Evolutionary conservation across 768 basidiomycete species (phyloP).

Genomic region (Rhizopogon vesiculosus): DNA sequence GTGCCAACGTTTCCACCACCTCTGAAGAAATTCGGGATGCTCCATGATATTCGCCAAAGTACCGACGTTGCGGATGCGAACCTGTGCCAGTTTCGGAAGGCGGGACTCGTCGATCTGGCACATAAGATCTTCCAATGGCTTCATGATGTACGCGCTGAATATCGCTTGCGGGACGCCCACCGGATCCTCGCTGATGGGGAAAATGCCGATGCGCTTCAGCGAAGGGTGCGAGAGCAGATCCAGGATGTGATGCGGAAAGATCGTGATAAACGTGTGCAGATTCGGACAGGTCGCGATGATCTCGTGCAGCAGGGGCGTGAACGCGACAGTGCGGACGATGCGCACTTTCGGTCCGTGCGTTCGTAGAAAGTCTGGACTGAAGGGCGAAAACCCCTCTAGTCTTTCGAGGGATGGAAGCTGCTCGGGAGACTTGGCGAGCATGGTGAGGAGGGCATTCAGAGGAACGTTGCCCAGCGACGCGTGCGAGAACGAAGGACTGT

Average conservation of each 20-base stretch:
- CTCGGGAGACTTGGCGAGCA: conserved; percentile 26
- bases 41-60: conserved; percentile 29
- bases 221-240: conserved; percentile 34
- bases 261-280: conserved; percentile 36
- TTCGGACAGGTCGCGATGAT: conserved; percentile 36
- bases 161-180: conserved; percentile 32
- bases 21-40: conserved; percentile 20
- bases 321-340: conserved; percentile 32
- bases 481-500: conserved; percentile 27
- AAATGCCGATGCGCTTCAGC: conserved; percentile 38
- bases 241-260: conserved; percentile 29
- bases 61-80: conserved; percentile 38
- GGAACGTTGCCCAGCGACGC: conserved; percentile 29
- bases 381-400: conserved; percentile 40
- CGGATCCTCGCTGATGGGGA: conserved; percentile 34
- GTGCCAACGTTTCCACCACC: conserved; percentile 25
- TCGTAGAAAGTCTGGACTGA: conserved; percentile 35
- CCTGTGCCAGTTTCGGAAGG: conserved; percentile 29
- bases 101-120: conserved; percentile 31
- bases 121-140: conserved; percentile 35
- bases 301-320: conserved; percentile 29
- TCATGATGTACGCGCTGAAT: conserved; percentile 35
- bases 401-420: conserved; percentile 37
- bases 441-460: conserved; percentile 37
- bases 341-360: conserved; percentile 39